Evolutionary conservation across 2,329 filamentous ascomycete genomes (phyloP).

Genomic region (Tolypocladium nubicola): DNA sequence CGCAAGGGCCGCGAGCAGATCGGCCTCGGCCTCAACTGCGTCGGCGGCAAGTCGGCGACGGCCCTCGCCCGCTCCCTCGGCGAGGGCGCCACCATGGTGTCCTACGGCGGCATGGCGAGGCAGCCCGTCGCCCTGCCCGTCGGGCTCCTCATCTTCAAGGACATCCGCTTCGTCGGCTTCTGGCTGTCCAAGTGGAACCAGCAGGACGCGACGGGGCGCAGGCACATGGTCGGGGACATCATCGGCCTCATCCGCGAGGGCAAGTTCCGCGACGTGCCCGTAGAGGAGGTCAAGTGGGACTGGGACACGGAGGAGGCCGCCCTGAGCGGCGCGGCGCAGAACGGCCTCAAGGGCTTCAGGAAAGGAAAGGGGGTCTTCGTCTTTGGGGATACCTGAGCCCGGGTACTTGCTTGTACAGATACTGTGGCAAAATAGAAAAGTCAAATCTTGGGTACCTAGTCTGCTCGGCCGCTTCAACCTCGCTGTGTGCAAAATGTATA

Average conservation of each 20-base stretch:
- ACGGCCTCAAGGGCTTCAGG: constrained; percentile 74
- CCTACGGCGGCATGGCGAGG: constrained; percentile 91
- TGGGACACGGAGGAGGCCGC: constrained; percentile 65
- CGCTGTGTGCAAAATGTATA: too few species aligned
- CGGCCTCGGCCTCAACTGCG: constrained; percentile 79
- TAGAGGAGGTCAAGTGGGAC: constrained; percentile 73
- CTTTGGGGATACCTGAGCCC: constrained; percentile 49
- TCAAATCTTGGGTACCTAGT: not conserved
- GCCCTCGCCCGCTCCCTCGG: constrained; percentile 66
- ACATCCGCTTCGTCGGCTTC: constrained; percentile 82
- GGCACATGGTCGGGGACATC: constrained; percentile 74
- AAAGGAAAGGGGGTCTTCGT: constrained; percentile 85
- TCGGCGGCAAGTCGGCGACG: constrained; percentile 77
- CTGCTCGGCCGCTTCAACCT: not conserved
- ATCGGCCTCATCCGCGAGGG: constrained; percentile 63
- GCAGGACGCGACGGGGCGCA: constrained; percentile 60
- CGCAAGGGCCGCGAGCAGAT: constrained; percentile 61
- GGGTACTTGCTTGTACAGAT: not conserved
- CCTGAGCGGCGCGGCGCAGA: constrained; percentile 66
- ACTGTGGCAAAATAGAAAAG: not conserved
- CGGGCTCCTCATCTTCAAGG: constrained; percentile 84
- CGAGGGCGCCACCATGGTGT: constrained; percentile 65
- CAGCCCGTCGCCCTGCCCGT: constrained; percentile 76
- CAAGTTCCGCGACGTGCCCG: constrained; percentile 72
- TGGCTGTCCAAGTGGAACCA: constrained; percentile 92